phyloP scores from a whole-genome alignment of 768 basidiomycete genomes.

The Termitomyces sp. region DNA sequence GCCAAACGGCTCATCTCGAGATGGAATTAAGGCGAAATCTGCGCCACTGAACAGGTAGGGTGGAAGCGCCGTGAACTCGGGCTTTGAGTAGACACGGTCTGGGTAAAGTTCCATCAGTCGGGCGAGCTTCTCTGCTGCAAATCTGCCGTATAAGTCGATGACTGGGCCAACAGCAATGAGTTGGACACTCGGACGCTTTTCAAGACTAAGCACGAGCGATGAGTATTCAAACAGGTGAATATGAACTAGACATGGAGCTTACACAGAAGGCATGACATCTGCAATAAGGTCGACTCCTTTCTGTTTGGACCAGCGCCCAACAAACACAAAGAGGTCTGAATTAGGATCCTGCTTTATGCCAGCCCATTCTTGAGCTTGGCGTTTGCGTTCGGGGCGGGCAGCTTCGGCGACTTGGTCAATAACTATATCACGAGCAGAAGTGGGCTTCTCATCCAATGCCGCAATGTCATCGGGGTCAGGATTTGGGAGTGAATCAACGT shows the following conservation, averaged over 20 bases:
- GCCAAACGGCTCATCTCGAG: slow-evolving; percentile 95
- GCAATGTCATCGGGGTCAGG: slow-evolving; percentile 95
- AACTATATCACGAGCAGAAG: slow-evolving; percentile 64
- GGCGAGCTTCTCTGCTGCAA: slow-evolving; percentile 90
- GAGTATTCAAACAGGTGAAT: neutral
- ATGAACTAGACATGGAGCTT: slow-evolving; percentile 25
- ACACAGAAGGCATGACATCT: slow-evolving; percentile 90
- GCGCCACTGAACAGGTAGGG: slow-evolving; percentile 93
- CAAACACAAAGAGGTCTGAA: slow-evolving; percentile 91
- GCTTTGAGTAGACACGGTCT: slow-evolving; percentile 92
- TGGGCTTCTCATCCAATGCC: slow-evolving; percentile 77
- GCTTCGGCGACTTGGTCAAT: slow-evolving; percentile 81
- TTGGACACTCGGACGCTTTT: slow-evolving; percentile 83
- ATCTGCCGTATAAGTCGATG: slow-evolving; percentile 92
- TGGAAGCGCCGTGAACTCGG: slow-evolving; percentile 91
- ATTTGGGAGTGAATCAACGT: slow-evolving; percentile 93
- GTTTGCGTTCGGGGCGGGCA: slow-evolving; percentile 86
- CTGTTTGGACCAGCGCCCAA: slow-evolving; percentile 97
- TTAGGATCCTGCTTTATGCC: slow-evolving; percentile 87
- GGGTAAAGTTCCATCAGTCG: slow-evolving; percentile 95
- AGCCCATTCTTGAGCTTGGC: slow-evolving; percentile 95
- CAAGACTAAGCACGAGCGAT: slow-evolving; percentile 46
- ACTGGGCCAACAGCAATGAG: slow-evolving; percentile 89
- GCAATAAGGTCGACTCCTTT: slow-evolving; percentile 98
- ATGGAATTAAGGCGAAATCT: slow-evolving; percentile 93